A percentile compares a stretch with the other conserved stretches of the same genome.
Evolutionary conservation across 225 moss, liverwort and hornwort genomes (phyloP).

Genomic region (Asterella californica): DNA sequence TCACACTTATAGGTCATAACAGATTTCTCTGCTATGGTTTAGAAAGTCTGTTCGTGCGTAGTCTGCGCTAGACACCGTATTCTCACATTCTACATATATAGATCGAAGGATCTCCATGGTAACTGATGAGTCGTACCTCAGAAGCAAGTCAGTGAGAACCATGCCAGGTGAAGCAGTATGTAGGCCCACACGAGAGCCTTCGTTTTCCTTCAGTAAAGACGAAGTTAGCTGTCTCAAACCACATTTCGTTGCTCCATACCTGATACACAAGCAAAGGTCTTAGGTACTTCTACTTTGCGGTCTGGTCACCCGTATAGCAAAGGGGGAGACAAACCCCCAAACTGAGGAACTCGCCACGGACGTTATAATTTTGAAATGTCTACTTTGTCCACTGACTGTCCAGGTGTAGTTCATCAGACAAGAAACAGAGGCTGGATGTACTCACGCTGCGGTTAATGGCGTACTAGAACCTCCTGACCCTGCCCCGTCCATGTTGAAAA

Average conservation of each 20-base stretch:
- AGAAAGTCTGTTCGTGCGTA: background rate
- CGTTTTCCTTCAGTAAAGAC: conserved; percentile 77
- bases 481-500: conserved; percentile 85
- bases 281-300: background rate
- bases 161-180: conserved; percentile 97
- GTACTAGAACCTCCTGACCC: conserved; percentile 96
- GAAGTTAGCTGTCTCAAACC: conserved; percentile 77
- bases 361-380: background rate
- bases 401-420: background rate
- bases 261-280: conserved; percentile 16
- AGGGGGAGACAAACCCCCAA: background rate
- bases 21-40: background rate
- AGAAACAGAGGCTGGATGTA: conserved; percentile 1
- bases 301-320: background rate
- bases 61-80: background rate
- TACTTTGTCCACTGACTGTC: background rate
- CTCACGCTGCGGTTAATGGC: conserved; percentile 82
- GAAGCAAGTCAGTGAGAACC: conserved; percentile 93
- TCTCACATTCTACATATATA: no score
- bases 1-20: background rate
- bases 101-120: background rate
- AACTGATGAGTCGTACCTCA: conserved; percentile 45
- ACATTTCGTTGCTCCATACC: conserved; percentile 94
- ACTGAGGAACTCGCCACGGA: background rate
- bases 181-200: conserved; percentile 77